Evolutionary conservation across 345 rosid species (phyloP).

Genomic region (Camelina sativa): DNA sequence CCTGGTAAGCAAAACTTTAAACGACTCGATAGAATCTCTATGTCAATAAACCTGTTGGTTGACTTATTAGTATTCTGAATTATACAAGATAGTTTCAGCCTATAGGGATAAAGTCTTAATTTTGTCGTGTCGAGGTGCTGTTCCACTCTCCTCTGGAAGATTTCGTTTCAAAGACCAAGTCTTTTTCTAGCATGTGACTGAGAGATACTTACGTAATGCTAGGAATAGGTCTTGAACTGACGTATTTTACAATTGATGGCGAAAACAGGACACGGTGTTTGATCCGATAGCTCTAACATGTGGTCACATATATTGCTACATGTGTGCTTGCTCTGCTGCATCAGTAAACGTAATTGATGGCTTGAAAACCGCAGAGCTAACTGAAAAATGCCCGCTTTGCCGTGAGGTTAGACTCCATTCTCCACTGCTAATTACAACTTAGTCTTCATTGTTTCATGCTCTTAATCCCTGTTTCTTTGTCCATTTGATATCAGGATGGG

Average conservation of each 20-base stretch:
- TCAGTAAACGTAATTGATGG: conserved; percentile 80
- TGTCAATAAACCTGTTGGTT: conserved; percentile 29
- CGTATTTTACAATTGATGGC: neutral
- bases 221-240: conserved; percentile 13
- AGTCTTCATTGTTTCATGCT: conserved; percentile 14
- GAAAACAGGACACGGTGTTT: conserved; percentile 81
- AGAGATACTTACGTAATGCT: conserved; percentile 3
- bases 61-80: conserved; percentile 34
- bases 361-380: conserved; percentile 63
- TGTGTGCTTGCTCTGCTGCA: conserved; percentile 97
- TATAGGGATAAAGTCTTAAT: conserved; percentile 29
- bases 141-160: conserved; percentile 39
- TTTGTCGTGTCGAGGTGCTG: conserved; percentile 34
- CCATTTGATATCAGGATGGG: conserved; percentile 48
- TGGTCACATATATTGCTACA: conserved; percentile 92
- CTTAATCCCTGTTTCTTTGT: neutral
- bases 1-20: conserved; percentile 62
- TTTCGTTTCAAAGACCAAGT: conserved; percentile 31
- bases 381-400: conserved; percentile 86
- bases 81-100: conserved; percentile 35
- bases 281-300: conserved; percentile 88
- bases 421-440: conserved; percentile 1
- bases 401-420: conserved; percentile 63
- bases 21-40: conserved; percentile 29
- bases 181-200: conserved; percentile 24